Evolutionary conservation across 441 rosid genomes (phyloP).

Genomic region (Euphorbia celastroides): DNA sequence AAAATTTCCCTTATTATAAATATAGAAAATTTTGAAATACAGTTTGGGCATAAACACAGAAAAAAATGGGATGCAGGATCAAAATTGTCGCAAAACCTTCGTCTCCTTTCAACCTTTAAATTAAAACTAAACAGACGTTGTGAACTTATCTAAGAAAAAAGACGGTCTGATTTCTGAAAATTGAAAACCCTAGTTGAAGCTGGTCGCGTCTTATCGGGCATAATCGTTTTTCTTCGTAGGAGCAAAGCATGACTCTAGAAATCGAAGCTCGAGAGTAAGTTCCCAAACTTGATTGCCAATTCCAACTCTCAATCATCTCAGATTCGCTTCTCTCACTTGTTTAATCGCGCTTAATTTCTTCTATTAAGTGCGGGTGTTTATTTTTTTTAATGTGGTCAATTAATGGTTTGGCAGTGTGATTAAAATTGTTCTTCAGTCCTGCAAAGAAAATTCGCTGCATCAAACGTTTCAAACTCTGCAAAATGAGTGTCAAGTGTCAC

Average conservation of each 20-base stretch:
- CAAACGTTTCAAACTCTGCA: constrained; percentile 95
- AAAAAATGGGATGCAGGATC: too few species aligned
- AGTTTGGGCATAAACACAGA: too few species aligned
- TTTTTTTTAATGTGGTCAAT: not conserved
- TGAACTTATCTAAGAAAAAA: too few species aligned
- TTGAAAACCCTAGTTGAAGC: not conserved
- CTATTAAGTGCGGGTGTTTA: not conserved
- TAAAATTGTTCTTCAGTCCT: constrained; percentile 92
- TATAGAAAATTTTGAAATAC: too few species aligned
- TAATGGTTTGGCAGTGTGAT: constrained; percentile 56
- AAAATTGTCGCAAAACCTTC: too few species aligned
- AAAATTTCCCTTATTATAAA: too few species aligned
- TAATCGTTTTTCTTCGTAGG: not conserved
- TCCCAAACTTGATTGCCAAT: not conserved
- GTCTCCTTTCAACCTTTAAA: too few species aligned
- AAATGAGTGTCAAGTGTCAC: constrained; percentile 91
- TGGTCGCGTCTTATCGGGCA: not conserved
- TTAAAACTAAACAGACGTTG: constrained; percentile 6
- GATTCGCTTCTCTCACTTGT: not conserved
- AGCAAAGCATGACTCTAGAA: constrained; percentile 56
- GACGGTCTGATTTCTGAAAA: too few species aligned
- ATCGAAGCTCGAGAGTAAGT: constrained; percentile 96
- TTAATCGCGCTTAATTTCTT: constrained; percentile 1
- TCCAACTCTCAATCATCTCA: not conserved
- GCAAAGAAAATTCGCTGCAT: constrained; percentile 93